Base-by-base conservation (phyloP, 2,329 filamentous ascomycete species). In the Cercospora citrullina region DNA sequence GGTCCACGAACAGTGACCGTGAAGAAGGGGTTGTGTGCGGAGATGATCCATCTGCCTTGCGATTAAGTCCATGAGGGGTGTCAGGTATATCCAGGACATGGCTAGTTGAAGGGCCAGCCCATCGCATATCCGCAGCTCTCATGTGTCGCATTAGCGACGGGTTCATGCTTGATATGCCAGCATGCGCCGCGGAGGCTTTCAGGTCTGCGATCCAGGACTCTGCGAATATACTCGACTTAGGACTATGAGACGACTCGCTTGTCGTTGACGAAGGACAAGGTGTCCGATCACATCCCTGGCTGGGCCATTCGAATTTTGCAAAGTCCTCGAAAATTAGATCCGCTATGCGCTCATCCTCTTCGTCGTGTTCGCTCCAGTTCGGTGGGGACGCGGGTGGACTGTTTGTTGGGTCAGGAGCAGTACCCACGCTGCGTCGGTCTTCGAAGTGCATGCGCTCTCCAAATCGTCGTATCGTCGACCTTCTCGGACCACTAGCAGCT, bases 221-320 rank as follows among this genome's bases (percentile, higher is more conserved):
- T 30, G 18, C 26, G 18, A n/a, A 16, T 18, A 6, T 58, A 30
- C 30, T 51, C 45, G 45, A 51, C 45, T 51, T 51, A 23, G 45
- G 45, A 23, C 45, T 51, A 14, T 23, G 45, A 26, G 21, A 51
- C 21, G 10, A 23, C 18, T 60, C 57, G 57, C 57, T 60, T 4
- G 10, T 39, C 10, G 9, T 6, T 45, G 26, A n/a, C 23, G 60
- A 62, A 28, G 39, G 36, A 30, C 39, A 62, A 10, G 39, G 18
- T 14, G 36, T 62, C 5, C 45, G 45, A n/a, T 62, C 14, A n/a
- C 23, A 7, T 16, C 26, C 39, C 42, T 30, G 23, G 26, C 39
- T 48, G 16, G 65, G 60, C 65, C 60, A 63, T 55, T 53, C 60
- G 36, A 67, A 67, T 36, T 21, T 60, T 42, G 65, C 60, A 48